Conservation (phyloP, 257 asterid genomes). For the Leptodermis oblonga region DNA sequence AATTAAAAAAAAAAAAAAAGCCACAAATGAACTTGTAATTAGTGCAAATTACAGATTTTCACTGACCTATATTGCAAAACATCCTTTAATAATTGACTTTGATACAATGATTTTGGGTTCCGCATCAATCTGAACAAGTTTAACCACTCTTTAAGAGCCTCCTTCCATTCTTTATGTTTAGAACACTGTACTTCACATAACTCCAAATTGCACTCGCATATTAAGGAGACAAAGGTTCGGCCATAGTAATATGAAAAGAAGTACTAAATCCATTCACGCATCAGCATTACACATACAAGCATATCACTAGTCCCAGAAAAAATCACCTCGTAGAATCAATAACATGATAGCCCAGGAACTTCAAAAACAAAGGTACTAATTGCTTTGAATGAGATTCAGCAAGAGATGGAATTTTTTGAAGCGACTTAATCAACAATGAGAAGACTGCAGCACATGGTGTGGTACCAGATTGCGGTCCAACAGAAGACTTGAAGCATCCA, state of each 20-base stretch:
- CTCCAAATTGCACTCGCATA: conserved; percentile 43
- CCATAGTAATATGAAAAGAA: not conserved
- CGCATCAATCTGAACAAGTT: conserved; percentile 57
- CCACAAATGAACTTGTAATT: no score
- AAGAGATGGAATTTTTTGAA: conserved; percentile 64
- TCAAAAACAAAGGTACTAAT: no score
- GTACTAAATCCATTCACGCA: not conserved
- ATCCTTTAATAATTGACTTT: conserved; percentile 48
- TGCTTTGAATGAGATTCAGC: conserved; percentile 63
- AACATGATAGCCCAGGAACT: conserved; percentile 65
- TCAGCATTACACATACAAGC: not conserved
- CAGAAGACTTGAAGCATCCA: conserved; percentile 45
- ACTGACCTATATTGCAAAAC: no score
- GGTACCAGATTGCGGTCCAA: conserved; percentile 40
- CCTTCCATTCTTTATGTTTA: no score
- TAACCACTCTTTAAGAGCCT: conserved; percentile 70
- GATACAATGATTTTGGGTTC: conserved; percentile 61
- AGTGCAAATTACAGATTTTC: no score
- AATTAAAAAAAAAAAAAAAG: no score
- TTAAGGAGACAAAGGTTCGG: conserved; percentile 12
- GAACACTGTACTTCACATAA: conserved; percentile 26
- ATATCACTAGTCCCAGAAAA: conserved; percentile 3
- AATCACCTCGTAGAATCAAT: conserved; percentile 48
- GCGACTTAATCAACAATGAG: conserved; percentile 57
- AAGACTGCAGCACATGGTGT: conserved; percentile 50